Conservation (phyloP, 1,139 yeast species). For the Saccharomycopsis hybrid region DNA sequence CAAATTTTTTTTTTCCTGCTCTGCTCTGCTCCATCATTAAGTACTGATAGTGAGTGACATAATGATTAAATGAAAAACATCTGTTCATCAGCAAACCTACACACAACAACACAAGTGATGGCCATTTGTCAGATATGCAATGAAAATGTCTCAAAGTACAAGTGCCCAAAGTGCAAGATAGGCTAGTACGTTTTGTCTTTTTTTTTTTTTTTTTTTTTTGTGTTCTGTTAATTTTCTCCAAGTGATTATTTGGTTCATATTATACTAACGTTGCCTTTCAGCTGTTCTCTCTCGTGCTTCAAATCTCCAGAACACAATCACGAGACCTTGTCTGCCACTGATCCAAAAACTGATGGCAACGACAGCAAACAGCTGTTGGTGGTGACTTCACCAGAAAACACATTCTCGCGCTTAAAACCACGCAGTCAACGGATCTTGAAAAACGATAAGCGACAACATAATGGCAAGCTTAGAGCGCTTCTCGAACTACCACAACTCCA, state of each 20-base stretch:
- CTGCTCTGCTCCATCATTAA: too few relatives aligned
- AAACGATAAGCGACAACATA: constrained; percentile 15
- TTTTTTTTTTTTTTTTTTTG: background rate
- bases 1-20: too few relatives aligned
- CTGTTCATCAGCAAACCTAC: background rate
- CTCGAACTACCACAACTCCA: constrained; percentile 45
- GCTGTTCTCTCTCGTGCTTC: constrained; percentile 52
- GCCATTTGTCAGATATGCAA: constrained; percentile 40
- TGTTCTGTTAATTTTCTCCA: too few relatives aligned
- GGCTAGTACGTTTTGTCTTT: constrained; percentile 28
- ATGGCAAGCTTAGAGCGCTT: constrained; percentile 34
- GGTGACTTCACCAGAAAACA: background rate
- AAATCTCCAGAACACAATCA: constrained; percentile 37
- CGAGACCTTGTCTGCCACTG: background rate
- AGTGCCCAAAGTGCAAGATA: constrained; percentile 50
- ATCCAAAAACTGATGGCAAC: background rate
- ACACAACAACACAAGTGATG: background rate
- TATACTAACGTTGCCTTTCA: constrained; percentile 4
- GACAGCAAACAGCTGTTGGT: background rate
- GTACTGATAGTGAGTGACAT: too few relatives aligned
- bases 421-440: background rate
- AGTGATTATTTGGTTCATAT: too few relatives aligned
- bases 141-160: constrained; percentile 40
- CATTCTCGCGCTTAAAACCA: background rate
- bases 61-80: background rate